phyloP scores from a whole-genome alignment of 495 filamentous ascomycete genomes.

The Symbiotaphrina buchneri region DNA sequence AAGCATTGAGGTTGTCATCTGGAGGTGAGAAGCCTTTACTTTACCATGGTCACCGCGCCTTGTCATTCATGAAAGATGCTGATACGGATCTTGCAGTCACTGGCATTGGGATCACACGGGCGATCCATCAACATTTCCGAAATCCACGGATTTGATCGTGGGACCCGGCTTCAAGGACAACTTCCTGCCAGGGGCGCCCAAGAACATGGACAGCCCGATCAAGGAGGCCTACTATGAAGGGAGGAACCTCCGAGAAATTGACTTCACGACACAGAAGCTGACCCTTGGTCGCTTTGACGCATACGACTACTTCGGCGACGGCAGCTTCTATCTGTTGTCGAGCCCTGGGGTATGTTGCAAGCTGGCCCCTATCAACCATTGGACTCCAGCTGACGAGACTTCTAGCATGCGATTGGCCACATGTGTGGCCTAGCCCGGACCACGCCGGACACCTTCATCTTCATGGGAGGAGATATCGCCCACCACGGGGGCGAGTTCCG shows the following conservation, averaged over 20 bases:
- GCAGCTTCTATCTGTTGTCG: conserved; percentile 20
- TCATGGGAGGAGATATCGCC: too few relatives aligned
- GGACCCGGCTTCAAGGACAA: conserved; percentile 29
- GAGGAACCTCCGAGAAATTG: conserved; percentile 16
- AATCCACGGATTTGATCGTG: conserved; percentile 25
- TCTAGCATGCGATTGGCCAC: too few relatives aligned
- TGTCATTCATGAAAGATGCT: conserved; percentile 7
- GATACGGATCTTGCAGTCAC: conserved; percentile 19
- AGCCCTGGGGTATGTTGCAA: conserved; percentile 25
- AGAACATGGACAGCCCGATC: conserved; percentile 15
- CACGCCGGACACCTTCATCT: too few relatives aligned
- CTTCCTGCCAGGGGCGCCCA: conserved; percentile 26
- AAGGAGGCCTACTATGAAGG: conserved; percentile 21
- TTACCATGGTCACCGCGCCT: too few relatives aligned
- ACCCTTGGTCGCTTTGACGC: conserved; percentile 26
- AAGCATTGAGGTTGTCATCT: conserved; percentile 32
- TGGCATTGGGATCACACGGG: conserved; percentile 39
- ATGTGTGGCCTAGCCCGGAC: too few relatives aligned
- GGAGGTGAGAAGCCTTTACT: conserved; percentile 19
- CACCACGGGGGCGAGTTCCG: too few relatives aligned
- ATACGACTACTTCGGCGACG: conserved; percentile 27
- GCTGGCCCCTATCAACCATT: conserved; percentile 25
- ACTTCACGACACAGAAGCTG: conserved; percentile 13
- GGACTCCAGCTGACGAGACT: too few relatives aligned
- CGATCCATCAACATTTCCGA: conserved; percentile 25